Evolutionary conservation across 441 rosid species (phyloP), one percentile per base, ranked within the genome.

Genomic region (Gossypium aridum): DNA sequence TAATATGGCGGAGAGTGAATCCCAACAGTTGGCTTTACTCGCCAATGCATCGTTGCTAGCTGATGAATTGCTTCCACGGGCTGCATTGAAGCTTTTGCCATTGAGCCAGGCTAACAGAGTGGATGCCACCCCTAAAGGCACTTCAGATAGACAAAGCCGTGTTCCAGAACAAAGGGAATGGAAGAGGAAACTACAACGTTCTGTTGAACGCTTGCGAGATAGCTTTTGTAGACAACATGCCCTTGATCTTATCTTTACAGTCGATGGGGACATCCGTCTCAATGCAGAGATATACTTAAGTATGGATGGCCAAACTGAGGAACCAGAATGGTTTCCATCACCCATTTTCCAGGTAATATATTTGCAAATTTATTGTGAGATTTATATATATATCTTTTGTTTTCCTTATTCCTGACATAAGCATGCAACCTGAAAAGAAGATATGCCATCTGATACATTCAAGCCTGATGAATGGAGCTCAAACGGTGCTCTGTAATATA

Each of bases 171-270:
- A 86, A 75, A 85, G 91, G 77, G 96, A 95, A 74, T 89, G 92
- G 92, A 93, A 89, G 85, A 88, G 71, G 77, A 89, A 85, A 80
- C 97, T 95, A 73, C 91, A 85, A 64, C 85, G 89, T 19, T 86
- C 85, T 4, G 96, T 90, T 25, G 99, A 93, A 80, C 80, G 89
- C 9, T 70, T 95, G 79, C 75, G 94, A 77, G 97, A 95, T 85
- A 91, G 89, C 78, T 93, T 91, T 74, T 95, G 99, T 74, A 91
- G 95, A 81, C 91, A 82, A 39, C 94, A 90, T 76, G 99, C 93
- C 69, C 94, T 93, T 62, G 92, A 94, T 31, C 91, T 92, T 73
- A 90, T 92, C 75, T 94, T 92, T 76, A 88, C 89, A 2, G 93
- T 92, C 73, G 96, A 94, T 59, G 99, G 96, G 14, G 97, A 92